Conservation (phyloP, 495 filamentous ascomycete species). For the Astrothelium subdiscretum region DNA sequence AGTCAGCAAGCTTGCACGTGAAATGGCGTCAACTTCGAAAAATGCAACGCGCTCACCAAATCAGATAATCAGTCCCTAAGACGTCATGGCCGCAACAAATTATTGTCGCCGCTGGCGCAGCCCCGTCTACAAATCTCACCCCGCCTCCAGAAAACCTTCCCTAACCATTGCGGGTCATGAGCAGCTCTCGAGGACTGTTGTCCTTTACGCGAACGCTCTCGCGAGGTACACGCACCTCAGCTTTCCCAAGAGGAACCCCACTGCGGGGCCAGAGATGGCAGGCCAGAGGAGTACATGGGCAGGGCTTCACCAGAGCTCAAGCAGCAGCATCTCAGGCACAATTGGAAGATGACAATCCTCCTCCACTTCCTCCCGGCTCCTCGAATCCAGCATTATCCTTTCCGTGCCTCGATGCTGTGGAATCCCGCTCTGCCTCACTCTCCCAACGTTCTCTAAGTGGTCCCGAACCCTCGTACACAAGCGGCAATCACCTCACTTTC, state of each 20-base stretch:
- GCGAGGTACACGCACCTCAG: neutral
- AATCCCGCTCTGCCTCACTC: constrained; percentile 70
- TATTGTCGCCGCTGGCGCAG: too few relatives aligned
- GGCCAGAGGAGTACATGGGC: neutral
- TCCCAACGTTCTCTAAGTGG: constrained; percentile 61
- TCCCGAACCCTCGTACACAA: constrained; percentile 89
- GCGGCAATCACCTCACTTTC: constrained; percentile 66
- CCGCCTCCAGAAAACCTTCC: neutral
- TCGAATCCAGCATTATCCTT: constrained; percentile 91
- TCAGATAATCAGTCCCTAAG: too few relatives aligned
- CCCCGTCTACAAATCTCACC: neutral
- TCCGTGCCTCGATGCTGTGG: constrained; percentile 86
- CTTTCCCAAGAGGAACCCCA: neutral
- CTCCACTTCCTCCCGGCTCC: constrained; percentile 27
- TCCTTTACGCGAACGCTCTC: neutral
- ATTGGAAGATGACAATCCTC: neutral
- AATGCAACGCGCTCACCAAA: too few relatives aligned
- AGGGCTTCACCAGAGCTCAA: constrained; percentile 5
- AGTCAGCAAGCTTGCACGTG: neutral
- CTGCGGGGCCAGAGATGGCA: neutral
- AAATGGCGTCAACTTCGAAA: neutral
- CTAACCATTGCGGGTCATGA: neutral
- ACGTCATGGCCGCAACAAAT: too few relatives aligned
- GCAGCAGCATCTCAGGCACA: constrained; percentile 6
- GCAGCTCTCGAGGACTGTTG: neutral